Percentiles rank a stretch among this genome's conserved stretches.
phyloP scores from a whole-genome alignment of 768 basidiomycete genomes.

The Calocera viscosa region DNA sequence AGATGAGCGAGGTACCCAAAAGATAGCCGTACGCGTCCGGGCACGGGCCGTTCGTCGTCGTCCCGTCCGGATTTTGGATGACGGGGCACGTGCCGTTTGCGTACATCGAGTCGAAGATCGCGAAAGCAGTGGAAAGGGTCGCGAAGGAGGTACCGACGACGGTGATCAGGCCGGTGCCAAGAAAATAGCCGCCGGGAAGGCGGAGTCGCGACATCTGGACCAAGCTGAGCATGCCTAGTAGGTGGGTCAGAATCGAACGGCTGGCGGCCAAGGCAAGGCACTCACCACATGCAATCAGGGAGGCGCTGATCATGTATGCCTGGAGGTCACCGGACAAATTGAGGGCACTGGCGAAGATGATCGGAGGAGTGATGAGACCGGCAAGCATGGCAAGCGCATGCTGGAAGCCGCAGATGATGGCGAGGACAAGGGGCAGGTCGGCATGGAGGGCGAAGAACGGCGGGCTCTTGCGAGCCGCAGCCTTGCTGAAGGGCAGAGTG shows the following conservation, averaged over 20 bases:
- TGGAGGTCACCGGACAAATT: conserved; percentile 46
- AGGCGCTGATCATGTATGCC: conserved; percentile 70
- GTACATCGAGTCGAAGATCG: conserved; percentile 68
- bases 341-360: conserved; percentile 57
- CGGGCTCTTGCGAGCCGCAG: conserved; percentile 32
- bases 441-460: conserved; percentile 67
- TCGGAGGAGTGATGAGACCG: conserved; percentile 71
- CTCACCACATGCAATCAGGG: conserved; percentile 64
- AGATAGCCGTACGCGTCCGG: conserved; percentile 73
- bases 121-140: conserved; percentile 58
- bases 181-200: conserved; percentile 44
- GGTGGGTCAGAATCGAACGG: not conserved
- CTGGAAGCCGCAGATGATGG: conserved; percentile 50
- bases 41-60: conserved; percentile 45
- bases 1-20: conserved; percentile 63
- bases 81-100: conserved; percentile 63
- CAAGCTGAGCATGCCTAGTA: conserved; percentile 55
- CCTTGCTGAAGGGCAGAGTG: conserved; percentile 43
- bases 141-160: conserved; percentile 76
- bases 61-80: conserved; percentile 44
- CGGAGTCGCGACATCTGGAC: conserved; percentile 65
- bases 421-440: conserved; percentile 58
- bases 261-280: conserved; percentile 9
- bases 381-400: conserved; percentile 66
- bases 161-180: conserved; percentile 69